phyloP scores from a whole-genome alignment of 208 protist species.

The Angomonas ambiguus region DNA sequence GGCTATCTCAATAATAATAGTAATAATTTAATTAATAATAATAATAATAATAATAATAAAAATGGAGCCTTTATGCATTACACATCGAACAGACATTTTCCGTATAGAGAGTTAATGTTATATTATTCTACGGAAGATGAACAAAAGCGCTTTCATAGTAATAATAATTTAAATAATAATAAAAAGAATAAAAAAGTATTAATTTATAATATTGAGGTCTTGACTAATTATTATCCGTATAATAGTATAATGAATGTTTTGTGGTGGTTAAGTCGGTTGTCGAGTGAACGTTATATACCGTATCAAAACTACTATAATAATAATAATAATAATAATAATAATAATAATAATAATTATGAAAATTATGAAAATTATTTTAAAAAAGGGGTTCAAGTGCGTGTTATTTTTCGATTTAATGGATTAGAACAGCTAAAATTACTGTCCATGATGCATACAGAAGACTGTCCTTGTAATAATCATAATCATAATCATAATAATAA shows the following conservation, averaged over 20 bases:
- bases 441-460: background rate
- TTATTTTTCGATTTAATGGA: background rate
- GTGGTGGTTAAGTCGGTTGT: background rate
- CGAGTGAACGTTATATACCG: background rate
- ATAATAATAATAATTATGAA: too few species aligned
- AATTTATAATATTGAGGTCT: constrained; percentile 1
- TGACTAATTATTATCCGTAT: background rate
- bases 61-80: too few species aligned
- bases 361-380: constrained; percentile 1
- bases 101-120: too few species aligned
- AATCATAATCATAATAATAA: background rate
- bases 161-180: background rate
- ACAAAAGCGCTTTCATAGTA: background rate
- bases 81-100: too few species aligned
- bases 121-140: too few species aligned
- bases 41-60: too few species aligned
- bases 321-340: background rate
- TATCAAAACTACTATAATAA: constrained; percentile 5
- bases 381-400: background rate
- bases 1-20: background rate
- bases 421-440: background rate
- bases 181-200: background rate
- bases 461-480: background rate
- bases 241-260: background rate
- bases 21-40: background rate